A percentile compares a stretch with the other conserved stretches of the same genome.
Evolutionary conservation across 208 protist species (phyloP).

Genomic region (Trypanosomatidae sp.): DNA sequence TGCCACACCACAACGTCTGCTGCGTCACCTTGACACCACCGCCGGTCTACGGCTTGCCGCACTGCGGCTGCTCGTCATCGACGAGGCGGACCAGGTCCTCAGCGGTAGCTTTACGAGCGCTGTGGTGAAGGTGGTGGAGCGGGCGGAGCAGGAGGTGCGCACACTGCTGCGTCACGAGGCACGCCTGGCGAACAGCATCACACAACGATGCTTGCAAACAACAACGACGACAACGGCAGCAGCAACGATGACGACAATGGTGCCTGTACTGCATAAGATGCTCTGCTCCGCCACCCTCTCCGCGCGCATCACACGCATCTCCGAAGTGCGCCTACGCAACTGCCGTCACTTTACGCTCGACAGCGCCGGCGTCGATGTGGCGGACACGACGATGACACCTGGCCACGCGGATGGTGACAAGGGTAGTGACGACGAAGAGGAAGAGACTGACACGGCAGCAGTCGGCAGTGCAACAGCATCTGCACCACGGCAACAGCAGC

Average conservation of each 20-base stretch:
- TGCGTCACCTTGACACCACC: conserved; percentile 65
- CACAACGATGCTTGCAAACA: neutral
- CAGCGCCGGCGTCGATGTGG: conserved; percentile 44
- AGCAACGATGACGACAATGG: no score
- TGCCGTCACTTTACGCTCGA: conserved; percentile 68
- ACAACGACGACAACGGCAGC: neutral
- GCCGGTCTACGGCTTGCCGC: conserved; percentile 31
- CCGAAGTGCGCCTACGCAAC: conserved; percentile 76
- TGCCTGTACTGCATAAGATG: conserved; percentile 55
- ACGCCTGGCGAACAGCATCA: neutral
- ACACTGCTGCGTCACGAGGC: neutral
- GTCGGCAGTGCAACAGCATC: conserved; percentile 1
- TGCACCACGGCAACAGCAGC: neutral
- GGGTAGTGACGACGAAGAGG: neutral
- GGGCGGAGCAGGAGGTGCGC: conserved; percentile 44
- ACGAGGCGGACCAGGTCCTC: conserved; percentile 85
- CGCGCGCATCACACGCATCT: conserved; percentile 65
- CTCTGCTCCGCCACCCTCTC: conserved; percentile 86
- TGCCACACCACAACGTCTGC: conserved; percentile 65
- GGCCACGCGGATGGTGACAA: neutral
- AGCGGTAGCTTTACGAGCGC: conserved; percentile 60
- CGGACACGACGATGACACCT: conserved; percentile 11
- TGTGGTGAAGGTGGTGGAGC: conserved; percentile 64
- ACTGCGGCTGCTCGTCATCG: conserved; percentile 73
- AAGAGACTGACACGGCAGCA: neutral